phyloP scores from a whole-genome alignment of 2,329 filamentous ascomycete species.

The Fusarium tricinctum region DNA sequence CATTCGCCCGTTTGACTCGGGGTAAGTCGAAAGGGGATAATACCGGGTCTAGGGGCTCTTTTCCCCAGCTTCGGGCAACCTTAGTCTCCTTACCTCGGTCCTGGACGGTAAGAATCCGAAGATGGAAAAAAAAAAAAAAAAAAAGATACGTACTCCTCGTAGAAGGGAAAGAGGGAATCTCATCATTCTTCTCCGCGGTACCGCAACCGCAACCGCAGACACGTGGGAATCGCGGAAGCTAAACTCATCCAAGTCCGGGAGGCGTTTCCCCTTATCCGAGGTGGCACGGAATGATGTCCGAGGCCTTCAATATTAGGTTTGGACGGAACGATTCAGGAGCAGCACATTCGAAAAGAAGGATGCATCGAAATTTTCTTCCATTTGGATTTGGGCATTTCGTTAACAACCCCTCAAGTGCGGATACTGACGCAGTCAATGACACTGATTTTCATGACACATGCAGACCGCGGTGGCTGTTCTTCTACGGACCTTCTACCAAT shows the following conservation, averaged over 20 bases:
- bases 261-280: constrained; percentile 22
- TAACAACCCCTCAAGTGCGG: background rate
- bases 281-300: constrained; percentile 19
- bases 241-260: constrained; percentile 9
- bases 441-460: constrained; percentile 29
- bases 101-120: constrained; percentile 9
- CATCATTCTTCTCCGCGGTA: background rate
- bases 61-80: constrained; percentile 34
- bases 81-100: constrained; percentile 19
- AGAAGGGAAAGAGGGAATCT: too few relatives aligned
- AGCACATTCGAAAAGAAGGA: background rate
- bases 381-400: constrained; percentile 6
- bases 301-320: constrained; percentile 18
- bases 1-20: constrained; percentile 4
- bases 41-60: constrained; percentile 1
- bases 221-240: constrained; percentile 42
- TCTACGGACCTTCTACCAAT: constrained; percentile 34
- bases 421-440: background rate
- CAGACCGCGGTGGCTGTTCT: constrained; percentile 15
- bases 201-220: constrained; percentile 23
- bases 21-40: constrained; percentile 14
- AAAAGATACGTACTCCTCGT: background rate
- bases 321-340: constrained; percentile 18
- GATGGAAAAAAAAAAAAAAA: background rate
- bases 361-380: constrained; percentile 11